phyloP scores from a whole-genome alignment of 768 basidiomycete genomes.

The Boletus barrowsii region DNA sequence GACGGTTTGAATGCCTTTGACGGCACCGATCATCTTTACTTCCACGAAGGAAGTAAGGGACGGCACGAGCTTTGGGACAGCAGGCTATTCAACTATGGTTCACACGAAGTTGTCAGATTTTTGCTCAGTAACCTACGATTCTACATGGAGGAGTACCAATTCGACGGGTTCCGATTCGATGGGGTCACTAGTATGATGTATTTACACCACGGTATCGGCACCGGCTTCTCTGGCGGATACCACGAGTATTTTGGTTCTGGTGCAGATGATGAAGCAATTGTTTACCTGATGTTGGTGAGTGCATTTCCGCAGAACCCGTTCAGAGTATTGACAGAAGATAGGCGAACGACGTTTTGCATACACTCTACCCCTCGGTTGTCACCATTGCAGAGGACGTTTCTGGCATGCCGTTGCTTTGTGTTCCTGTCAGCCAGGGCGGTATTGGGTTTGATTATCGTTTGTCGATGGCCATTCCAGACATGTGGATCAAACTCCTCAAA shows the following conservation, averaged over 20 bases:
- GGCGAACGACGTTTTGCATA: slow-evolving; percentile 91
- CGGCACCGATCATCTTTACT: slow-evolving; percentile 96
- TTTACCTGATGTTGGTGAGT: slow-evolving; percentile 95
- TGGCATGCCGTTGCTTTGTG: slow-evolving; percentile 94
- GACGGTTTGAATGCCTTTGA: slow-evolving; percentile 97
- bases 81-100: slow-evolving; percentile 93
- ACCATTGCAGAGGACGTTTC: slow-evolving; percentile 99
- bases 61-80: slow-evolving; percentile 98
- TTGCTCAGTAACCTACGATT: slow-evolving; percentile 92
- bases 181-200: slow-evolving; percentile 99
- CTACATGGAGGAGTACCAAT: slow-evolving; percentile 92
- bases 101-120: slow-evolving; percentile 93
- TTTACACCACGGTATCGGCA: slow-evolving; percentile 93
- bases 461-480: slow-evolving; percentile 98
- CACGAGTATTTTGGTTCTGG: slow-evolving; percentile 93
- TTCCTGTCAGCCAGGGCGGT: slow-evolving; percentile 76
- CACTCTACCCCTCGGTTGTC: slow-evolving; percentile 73
- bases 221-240: slow-evolving; percentile 97
- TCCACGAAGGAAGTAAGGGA: slow-evolving; percentile 90
- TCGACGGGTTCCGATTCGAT: slow-evolving; percentile 98
- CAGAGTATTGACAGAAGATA: slow-evolving; percentile 32
- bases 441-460: slow-evolving; percentile 97
- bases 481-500: slow-evolving; percentile 99
- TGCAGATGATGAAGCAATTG: slow-evolving; percentile 86
- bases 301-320: neutral